Evolutionary conservation across 2,329 filamentous ascomycete genomes (phyloP), one percentile per base, ranked within the genome.

Genomic region (Penicillium sp.): DNA sequence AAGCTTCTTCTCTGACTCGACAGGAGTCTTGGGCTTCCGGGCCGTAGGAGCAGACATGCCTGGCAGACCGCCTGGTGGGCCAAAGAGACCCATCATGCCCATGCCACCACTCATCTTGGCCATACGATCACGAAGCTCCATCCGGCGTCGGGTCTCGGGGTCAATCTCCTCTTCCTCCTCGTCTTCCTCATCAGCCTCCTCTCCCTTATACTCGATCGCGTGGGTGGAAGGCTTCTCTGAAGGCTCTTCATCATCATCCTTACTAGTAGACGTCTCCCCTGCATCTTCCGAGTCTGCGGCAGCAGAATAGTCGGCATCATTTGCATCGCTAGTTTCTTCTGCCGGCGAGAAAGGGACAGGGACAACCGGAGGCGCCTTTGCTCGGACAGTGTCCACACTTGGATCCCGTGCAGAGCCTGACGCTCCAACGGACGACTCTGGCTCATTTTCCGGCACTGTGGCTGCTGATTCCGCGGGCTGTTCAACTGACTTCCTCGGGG

Each of bases 71-170:
- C 78, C 80, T 28, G 84, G 81, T 16, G 80, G 79, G 14, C 87
- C 88, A 67, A 95, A 94, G 83, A 97, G 93, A 59, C 89, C 88
- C 65, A 89, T 83, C 85, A 97, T 95, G 38, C 89, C 89, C 88
- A 95, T 95, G 18, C 91, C 91, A 45, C 91, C 91, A 57, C 91
- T 95, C 86, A 98, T 93, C 72, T 95, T 96, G 37, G 93, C 93
- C 89, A 98, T 98, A 59, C 93, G 83, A 51, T 93, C 89, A 50
- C 93, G 82, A 26, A 98, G 76, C 65, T 96, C 91, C 70, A 95
- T 84, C 64, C 85, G 87, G 42, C 90, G 85, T 56, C 81, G 84
- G 18, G 88, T 77, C 66, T 98, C 93, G 1, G 89, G 89, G 61
- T 97, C 90, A 42, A 94, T 75, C 13, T 95, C 88, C 23, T 90